phyloP scores from a whole-genome alignment of 306 rosid species.

The Medicago truncatula region DNA sequence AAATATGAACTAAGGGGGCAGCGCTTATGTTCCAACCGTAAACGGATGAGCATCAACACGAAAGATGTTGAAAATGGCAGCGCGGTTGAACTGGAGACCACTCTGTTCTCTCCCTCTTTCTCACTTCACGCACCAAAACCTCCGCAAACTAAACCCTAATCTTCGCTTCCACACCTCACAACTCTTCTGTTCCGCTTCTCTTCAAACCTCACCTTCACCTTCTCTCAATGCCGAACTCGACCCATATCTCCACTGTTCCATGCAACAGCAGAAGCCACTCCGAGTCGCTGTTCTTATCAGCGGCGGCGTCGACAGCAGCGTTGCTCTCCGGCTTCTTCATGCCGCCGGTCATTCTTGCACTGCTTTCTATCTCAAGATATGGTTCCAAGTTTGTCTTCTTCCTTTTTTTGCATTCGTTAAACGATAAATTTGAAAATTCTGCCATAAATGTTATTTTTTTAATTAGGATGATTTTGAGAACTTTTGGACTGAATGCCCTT shows the following conservation, averaged over 20 bases:
- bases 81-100: slow-evolving; percentile 40
- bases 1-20: no score
- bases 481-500: slow-evolving; percentile 95
- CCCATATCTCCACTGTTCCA: slow-evolving; percentile 63
- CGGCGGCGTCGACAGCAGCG: slow-evolving; percentile 95
- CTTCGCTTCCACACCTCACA: slow-evolving; percentile 41
- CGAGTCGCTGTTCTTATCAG: slow-evolving; percentile 83
- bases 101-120: slow-evolving; percentile 37
- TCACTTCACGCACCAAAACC: slow-evolving; percentile 37
- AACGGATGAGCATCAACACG: slow-evolving; percentile 17
- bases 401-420: neutral
- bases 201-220: slow-evolving; percentile 39
- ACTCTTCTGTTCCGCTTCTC: slow-evolving; percentile 19
- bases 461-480: slow-evolving; percentile 88
- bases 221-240: slow-evolving; percentile 49
- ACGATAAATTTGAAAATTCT: neutral
- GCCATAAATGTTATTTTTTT: neutral
- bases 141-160: slow-evolving; percentile 41
- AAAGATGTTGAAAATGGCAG: slow-evolving; percentile 37
- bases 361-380: slow-evolving; percentile 89
- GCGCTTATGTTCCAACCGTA: neutral
- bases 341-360: slow-evolving; percentile 91
- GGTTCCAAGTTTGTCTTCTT: slow-evolving; percentile 74
- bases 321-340: slow-evolving; percentile 85
- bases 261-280: slow-evolving; percentile 61